phyloP scores from a whole-genome alignment of 164 flowering plant genomes.

The Stephania japonica region DNA sequence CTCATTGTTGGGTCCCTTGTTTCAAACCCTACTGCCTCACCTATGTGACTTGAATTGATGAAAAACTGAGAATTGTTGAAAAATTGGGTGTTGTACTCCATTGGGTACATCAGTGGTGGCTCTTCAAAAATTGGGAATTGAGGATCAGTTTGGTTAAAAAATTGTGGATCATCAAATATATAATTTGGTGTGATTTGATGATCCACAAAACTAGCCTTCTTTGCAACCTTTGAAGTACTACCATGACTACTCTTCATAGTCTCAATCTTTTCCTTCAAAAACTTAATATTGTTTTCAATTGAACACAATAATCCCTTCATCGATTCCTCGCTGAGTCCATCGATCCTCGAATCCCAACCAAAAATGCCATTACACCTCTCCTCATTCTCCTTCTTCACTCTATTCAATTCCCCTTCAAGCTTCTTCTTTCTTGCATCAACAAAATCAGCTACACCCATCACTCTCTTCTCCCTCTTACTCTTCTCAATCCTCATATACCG shows the following conservation, averaged over 20 bases:
- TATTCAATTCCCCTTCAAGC: neutral
- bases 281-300: neutral
- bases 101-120: too few relatives aligned
- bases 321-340: neutral
- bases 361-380: neutral
- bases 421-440: neutral
- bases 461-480: too few relatives aligned
- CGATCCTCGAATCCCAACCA: neutral
- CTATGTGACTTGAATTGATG: too few relatives aligned
- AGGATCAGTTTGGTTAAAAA: neutral
- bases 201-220: too few relatives aligned
- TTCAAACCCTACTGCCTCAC: too few relatives aligned
- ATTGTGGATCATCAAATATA: neutral
- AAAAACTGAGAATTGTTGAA: too few relatives aligned
- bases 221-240: too few relatives aligned
- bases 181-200: neutral
- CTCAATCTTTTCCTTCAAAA: neutral
- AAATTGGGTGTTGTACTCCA: too few relatives aligned
- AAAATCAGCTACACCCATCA: neutral
- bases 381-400: neutral
- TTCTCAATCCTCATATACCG: neutral
- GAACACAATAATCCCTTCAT: neutral
- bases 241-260: too few relatives aligned
- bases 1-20: too few relatives aligned
- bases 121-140: too few relatives aligned